phyloP scores from a whole-genome alignment of 1,284 basidiomycete species.

The Ustilago lituana region DNA sequence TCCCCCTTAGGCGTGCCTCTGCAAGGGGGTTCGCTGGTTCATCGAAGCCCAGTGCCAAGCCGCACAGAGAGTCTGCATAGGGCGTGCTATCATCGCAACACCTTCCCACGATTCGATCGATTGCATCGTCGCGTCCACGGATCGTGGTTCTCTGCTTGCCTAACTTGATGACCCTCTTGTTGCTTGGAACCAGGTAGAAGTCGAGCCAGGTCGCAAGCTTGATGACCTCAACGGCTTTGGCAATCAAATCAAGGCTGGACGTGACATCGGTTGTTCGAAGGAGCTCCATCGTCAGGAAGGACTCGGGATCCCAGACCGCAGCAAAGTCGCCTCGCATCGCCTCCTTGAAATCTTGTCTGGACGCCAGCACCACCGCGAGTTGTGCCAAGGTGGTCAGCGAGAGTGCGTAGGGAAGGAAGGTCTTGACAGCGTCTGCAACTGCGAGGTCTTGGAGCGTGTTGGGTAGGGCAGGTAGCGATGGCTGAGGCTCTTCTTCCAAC shows the following conservation, averaged over 20 bases:
- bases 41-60: not conserved
- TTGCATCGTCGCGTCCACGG: slow-evolving; percentile 1
- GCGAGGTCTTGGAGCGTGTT: slow-evolving; percentile 9
- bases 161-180: not conserved
- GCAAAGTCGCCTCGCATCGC: slow-evolving; percentile 30
- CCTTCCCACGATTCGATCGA: not conserved
- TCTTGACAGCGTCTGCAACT: not conserved
- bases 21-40: not conserved
- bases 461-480: not conserved
- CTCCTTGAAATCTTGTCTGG: slow-evolving; percentile 20
- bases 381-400: slow-evolving; percentile 34
- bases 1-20: not conserved
- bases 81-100: not conserved
- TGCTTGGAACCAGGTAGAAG: slow-evolving; percentile 1
- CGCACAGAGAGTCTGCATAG: slow-evolving; percentile 3
- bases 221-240: slow-evolving; percentile 20
- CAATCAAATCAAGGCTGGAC: slow-evolving; percentile 14
- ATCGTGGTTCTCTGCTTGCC: slow-evolving; percentile 3
- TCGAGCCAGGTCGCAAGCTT: slow-evolving; percentile 34
- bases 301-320: slow-evolving; percentile 40
- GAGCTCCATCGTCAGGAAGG: slow-evolving; percentile 14
- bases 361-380: slow-evolving; percentile 14
- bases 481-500: not conserved
- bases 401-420: not conserved
- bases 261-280: slow-evolving; percentile 18